A percentile compares a stretch with the other conserved stretches of the same genome.
phyloP scores from a whole-genome alignment of 306 rosid species.

The Cicer yamashitae region DNA sequence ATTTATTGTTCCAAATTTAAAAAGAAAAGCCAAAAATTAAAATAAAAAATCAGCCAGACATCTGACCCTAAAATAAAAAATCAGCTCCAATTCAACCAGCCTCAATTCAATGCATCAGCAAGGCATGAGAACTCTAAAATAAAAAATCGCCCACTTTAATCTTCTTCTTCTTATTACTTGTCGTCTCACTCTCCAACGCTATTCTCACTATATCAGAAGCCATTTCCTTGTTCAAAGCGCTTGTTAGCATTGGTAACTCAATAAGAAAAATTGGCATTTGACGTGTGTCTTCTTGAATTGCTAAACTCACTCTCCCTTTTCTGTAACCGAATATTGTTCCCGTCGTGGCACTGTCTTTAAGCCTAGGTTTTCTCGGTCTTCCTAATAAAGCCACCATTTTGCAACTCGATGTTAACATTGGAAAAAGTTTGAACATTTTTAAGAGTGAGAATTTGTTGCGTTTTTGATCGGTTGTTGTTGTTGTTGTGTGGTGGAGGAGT shows the following conservation, averaged over 20 bases:
- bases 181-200: conserved; percentile 96
- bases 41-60: too few relatives aligned
- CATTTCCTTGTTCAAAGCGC: conserved; percentile 84
- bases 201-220: conserved; percentile 76
- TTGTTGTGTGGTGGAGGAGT: conserved; percentile 57
- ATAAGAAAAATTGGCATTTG: conserved; percentile 82
- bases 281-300: conserved; percentile 92
- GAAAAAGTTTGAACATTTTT: conserved; percentile 81
- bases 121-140: too few relatives aligned
- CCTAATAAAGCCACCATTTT: conserved; percentile 93
- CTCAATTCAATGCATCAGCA: too few relatives aligned
- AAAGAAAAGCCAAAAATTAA: too few relatives aligned
- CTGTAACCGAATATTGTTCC: conserved; percentile 90
- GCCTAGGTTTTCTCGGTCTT: conserved; percentile 72
- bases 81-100: too few relatives aligned
- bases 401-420: conserved; percentile 91
- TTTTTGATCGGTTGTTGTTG: conserved; percentile 41
- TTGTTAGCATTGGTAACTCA: conserved; percentile 81
- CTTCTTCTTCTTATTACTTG: conserved; percentile 66
- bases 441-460: conserved; percentile 59
- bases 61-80: too few relatives aligned
- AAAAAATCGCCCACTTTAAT: too few relatives aligned
- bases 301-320: conserved; percentile 83
- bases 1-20: too few relatives aligned
- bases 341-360: conserved; percentile 83